Evolutionary conservation across 495 filamentous ascomycete species (phyloP).

Genomic region (Parachaetomium inaequale): DNA sequence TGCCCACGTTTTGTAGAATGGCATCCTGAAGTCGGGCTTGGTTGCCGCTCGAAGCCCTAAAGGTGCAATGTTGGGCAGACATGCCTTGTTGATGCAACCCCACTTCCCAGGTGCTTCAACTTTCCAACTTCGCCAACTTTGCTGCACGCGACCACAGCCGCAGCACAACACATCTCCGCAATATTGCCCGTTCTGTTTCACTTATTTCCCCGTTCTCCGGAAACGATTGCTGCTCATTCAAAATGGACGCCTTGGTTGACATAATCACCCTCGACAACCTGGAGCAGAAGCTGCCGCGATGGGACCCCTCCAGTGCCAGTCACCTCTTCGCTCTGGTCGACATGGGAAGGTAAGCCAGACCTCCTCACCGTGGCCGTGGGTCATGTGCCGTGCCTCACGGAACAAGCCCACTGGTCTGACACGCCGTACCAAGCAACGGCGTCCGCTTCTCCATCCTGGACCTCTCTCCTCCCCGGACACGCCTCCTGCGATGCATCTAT

Average conservation of each 20-base stretch:
- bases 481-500: conserved; percentile 73
- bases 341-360: conserved; percentile 62
- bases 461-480: conserved; percentile 62
- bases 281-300: conserved; percentile 44
- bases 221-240: not conserved
- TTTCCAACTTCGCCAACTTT: too few relatives aligned
- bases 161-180: not conserved
- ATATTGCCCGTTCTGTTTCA: not conserved
- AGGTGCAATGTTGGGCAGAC: conserved; percentile 13
- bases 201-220: not conserved
- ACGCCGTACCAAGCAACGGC: conserved; percentile 65
- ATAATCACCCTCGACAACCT: conserved; percentile 53
- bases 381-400: not conserved
- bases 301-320: conserved; percentile 39
- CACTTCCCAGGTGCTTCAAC: not conserved
- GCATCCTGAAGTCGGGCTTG: not conserved
- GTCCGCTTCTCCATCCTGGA: conserved; percentile 90
- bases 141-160: not conserved
- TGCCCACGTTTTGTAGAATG: not conserved
- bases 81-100: not conserved
- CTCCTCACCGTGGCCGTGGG: not conserved
- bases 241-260: conserved; percentile 29
- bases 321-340: conserved; percentile 62
- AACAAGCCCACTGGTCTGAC: conserved; percentile 11
- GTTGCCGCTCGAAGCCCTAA: not conserved